phyloP scores from a whole-genome alignment of 257 asterid genomes.

The Solanum etuberosum region DNA sequence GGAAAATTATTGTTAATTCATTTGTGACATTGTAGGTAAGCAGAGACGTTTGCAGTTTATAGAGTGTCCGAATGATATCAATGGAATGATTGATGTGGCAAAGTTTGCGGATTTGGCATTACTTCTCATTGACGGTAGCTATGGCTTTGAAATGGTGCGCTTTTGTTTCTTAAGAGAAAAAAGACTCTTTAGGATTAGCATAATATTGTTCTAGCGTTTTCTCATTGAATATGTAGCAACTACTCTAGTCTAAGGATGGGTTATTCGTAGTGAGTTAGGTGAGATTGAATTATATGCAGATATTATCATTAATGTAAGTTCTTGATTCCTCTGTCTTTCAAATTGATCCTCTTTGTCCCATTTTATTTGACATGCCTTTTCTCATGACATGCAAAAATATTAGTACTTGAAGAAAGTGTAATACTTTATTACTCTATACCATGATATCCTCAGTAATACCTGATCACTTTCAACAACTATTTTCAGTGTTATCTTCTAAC shows the following conservation, averaged over 20 bases:
- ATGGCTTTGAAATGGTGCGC: slow-evolving; percentile 98
- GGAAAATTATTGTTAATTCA: not conserved
- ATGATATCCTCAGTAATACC: not conserved
- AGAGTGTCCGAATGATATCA: slow-evolving; percentile 97
- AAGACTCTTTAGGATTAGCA: not conserved
- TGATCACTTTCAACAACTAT: not conserved
- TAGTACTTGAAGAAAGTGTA: not conserved
- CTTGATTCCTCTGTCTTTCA: not conserved
- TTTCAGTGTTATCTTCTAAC: not conserved
- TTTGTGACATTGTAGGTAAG: slow-evolving; percentile 49
- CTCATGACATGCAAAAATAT: not conserved
- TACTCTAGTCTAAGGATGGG: not conserved
- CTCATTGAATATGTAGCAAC: not conserved
- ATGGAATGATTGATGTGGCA: slow-evolving; percentile 98
- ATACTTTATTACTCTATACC: not conserved
- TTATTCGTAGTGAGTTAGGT: not conserved
- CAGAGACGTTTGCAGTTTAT: slow-evolving; percentile 86
- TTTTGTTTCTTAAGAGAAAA: not conserved
- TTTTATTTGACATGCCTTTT: not conserved
- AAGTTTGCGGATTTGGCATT: slow-evolving; percentile 88
- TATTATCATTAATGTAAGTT: not conserved
- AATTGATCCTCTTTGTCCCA: not conserved
- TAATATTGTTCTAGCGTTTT: not conserved
- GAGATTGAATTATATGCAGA: not conserved
- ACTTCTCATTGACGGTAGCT: slow-evolving; percentile 95